Conservation (phyloP, 768 basidiomycete species). For the Auricularia cornea region DNA sequence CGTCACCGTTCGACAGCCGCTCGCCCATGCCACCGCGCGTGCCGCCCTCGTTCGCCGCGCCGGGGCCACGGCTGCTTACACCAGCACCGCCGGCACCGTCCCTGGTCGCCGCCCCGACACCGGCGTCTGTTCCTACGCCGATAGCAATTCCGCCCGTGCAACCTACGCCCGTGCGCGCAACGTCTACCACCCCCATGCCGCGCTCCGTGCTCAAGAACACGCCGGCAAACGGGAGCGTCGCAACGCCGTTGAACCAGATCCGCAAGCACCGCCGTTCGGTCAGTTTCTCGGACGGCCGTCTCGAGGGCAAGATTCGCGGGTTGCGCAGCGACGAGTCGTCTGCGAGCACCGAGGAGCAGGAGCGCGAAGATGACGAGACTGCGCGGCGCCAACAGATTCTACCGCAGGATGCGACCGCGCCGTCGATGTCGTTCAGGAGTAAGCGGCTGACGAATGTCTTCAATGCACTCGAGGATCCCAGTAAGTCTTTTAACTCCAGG, state of each 20-base stretch:
- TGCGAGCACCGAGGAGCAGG: slow-evolving; percentile 15
- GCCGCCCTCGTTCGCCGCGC: not conserved
- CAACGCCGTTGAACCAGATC: slow-evolving; percentile 3
- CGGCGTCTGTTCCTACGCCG: not conserved
- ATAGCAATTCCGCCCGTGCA: slow-evolving; percentile 11
- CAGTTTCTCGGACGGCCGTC: slow-evolving; percentile 93
- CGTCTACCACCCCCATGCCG: slow-evolving; percentile 23
- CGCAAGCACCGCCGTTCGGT: slow-evolving; percentile 67
- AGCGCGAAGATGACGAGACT: slow-evolving; percentile 11
- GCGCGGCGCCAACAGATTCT: too few relatives aligned
- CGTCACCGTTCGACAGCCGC: not conserved
- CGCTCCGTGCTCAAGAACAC: slow-evolving; percentile 30
- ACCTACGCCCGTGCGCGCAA: slow-evolving; percentile 28
- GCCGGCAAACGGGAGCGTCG: slow-evolving; percentile 30
- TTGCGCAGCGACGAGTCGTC: slow-evolving; percentile 30
- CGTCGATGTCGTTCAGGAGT: slow-evolving; percentile 48
- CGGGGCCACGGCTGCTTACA: not conserved
- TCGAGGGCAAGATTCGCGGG: slow-evolving; percentile 79
- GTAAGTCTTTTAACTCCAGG: slow-evolving; percentile 32
- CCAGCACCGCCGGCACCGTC: not conserved
- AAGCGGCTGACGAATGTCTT: slow-evolving; percentile 79
- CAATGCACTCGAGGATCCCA: slow-evolving; percentile 58
- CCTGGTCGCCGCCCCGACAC: not conserved
- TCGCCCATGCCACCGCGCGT: not conserved
- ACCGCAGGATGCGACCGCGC: too few relatives aligned